A percentile compares a stretch with the other conserved stretches of the same genome.
These are phyloP conservation scores for Penicillium lividum DNA, from an alignment of 495 filamentous ascomycete genomes.

Conservation along the genomic window DNA sequence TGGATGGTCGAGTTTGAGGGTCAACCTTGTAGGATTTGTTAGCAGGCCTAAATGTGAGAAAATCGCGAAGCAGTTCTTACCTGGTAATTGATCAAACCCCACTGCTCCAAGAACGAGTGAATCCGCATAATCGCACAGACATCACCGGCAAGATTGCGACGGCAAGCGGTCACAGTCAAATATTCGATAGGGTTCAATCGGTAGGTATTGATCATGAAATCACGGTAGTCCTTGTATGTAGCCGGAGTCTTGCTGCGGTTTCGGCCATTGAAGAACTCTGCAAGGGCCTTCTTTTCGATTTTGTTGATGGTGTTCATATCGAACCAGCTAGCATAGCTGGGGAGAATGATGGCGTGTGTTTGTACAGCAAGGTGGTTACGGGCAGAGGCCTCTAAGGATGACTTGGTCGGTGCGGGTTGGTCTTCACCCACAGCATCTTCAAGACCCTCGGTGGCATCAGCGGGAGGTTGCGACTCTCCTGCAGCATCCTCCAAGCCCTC, in stretches of 20 bases:
- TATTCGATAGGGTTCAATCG: conserved; percentile 94
- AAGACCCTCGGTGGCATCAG: conserved; percentile 30
- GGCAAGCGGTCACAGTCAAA: conserved; percentile 94
- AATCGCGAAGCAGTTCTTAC: conserved; percentile 46
- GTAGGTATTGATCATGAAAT: conserved; percentile 99
- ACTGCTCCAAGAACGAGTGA: conserved; percentile 97
- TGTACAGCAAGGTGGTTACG: conserved; percentile 89
- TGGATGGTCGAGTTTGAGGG: conserved; percentile 89
- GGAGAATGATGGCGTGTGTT: conserved; percentile 90
- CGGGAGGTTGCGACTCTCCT: conserved; percentile 31
- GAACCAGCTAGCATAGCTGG: conserved; percentile 97
- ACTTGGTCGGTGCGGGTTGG: conserved; percentile 63
- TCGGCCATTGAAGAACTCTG: conserved; percentile 96
- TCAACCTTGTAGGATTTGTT: conserved; percentile 67
- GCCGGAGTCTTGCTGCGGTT: conserved; percentile 97
- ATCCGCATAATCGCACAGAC: conserved; percentile 99
- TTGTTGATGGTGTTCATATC: conserved; percentile 90
- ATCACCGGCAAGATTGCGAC: conserved; percentile 93
- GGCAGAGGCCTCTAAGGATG: conserved; percentile 79
- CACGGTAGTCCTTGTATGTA: conserved; percentile 98
- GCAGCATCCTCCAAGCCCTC: conserved; percentile 48
- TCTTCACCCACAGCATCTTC: conserved; percentile 48
- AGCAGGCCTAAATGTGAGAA: not conserved
- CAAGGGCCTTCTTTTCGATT: conserved; percentile 87
- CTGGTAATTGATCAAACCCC: conserved; percentile 98